Percentiles rank a stretch among this genome's conserved stretches.
These are phyloP conservation scores for Aspergillus terreus DNA, from an alignment of 2,329 filamentous ascomycete species.

Conservation along the genomic window DNA sequence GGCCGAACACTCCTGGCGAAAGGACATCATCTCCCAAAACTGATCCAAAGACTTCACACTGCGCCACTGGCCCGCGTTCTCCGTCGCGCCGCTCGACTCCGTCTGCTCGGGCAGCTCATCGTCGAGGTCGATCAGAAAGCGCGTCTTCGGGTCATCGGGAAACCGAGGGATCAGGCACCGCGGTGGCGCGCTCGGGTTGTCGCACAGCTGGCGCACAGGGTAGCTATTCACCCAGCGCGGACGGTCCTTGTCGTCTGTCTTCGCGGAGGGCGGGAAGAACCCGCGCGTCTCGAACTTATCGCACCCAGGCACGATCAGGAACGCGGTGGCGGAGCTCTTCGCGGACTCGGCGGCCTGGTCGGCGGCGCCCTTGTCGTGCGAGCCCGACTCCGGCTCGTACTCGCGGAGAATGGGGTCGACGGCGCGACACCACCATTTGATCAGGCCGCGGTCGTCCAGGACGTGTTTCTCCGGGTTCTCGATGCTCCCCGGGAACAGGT, in stretches of 20 bases:
- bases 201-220: conserved; percentile 70
- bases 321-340: conserved; percentile 59
- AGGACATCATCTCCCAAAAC: conserved; percentile 99
- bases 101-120: conserved; percentile 61
- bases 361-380: conserved; percentile 26
- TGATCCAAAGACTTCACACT: conserved; percentile 79
- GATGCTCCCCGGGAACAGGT: conserved; percentile 88
- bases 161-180: conserved; percentile 85
- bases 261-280: conserved; percentile 63
- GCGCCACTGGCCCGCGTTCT: conserved; percentile 69
- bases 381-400: conserved; percentile 39
- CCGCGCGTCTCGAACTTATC: conserved; percentile 76
- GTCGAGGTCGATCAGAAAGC: conserved; percentile 85
- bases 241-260: conserved; percentile 34
- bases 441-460: conserved; percentile 80
- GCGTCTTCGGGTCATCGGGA: conserved; percentile 90
- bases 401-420: conserved; percentile 68
- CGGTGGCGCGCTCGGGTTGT: conserved; percentile 65
- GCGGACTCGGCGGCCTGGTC: conserved; percentile 27
- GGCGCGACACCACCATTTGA: conserved; percentile 94
- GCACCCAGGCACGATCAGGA: conserved; percentile 82
- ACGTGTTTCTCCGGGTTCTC: conserved; percentile 86
- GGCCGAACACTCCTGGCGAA: conserved; percentile 89
- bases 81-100: conserved; percentile 28
- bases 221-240: conserved; percentile 58